Conservation (phyloP, 257 asterid genomes). For the Nicotiana otophora region DNA sequence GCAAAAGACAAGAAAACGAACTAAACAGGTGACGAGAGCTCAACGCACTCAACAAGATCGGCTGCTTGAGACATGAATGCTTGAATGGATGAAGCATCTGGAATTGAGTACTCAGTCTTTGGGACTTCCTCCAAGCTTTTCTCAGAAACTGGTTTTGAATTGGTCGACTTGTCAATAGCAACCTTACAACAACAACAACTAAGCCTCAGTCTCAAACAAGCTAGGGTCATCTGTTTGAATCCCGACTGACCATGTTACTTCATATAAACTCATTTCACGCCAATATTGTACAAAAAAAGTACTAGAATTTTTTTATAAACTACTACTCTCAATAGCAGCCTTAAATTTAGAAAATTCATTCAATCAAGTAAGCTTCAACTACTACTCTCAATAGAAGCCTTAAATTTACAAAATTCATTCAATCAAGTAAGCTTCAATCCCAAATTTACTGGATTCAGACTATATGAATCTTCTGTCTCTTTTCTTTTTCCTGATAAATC, state of each 20-base stretch:
- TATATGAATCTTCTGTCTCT: background rate
- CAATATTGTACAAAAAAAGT: too few species aligned
- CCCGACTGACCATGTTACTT: too few species aligned
- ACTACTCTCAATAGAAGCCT: background rate
- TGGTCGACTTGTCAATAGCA: conserved; percentile 31
- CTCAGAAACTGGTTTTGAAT: conserved; percentile 26
- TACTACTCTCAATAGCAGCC: too few species aligned
- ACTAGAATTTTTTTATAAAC: too few species aligned
- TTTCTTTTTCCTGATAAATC: background rate
- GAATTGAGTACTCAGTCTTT: conserved; percentile 25
- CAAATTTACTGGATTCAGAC: background rate
- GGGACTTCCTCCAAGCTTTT: conserved; percentile 13
- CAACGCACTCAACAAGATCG: conserved; percentile 43
- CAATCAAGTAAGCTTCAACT: background rate
- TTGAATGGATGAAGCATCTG: conserved; percentile 42
- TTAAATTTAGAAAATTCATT: conserved; percentile 2
- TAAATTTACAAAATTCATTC: conserved; percentile 7
- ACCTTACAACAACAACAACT: conserved; percentile 22
- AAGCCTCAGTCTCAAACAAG: background rate
- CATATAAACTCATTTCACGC: too few species aligned
- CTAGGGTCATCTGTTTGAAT: too few species aligned
- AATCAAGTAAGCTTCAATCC: background rate
- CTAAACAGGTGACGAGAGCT: conserved; percentile 4
- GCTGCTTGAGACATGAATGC: conserved; percentile 43
- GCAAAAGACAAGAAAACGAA: background rate